Evolutionary conservation across 345 rosid species (phyloP), one percentile per base, ranked within the genome.

Genomic region (Excoecaria cochinchinensis): DNA sequence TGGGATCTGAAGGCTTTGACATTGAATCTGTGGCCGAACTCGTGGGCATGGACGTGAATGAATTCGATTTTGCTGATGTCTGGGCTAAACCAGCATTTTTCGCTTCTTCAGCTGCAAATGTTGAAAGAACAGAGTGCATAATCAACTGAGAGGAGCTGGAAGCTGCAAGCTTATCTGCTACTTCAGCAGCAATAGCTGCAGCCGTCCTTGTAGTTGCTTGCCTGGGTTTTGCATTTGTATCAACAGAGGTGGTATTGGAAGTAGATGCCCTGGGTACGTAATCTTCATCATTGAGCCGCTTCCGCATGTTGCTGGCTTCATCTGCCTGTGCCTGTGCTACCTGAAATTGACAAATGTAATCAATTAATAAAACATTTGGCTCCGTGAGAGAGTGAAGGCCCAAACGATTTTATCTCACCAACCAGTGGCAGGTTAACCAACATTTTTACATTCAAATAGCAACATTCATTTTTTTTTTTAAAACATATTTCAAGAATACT

Each of bases 151-250:
- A 93, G 50, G 97, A 93, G 82, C 88, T 89, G 2, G 98, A 95
- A 46, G 99, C 92, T 40, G 97, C 78, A 62, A 91, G 94, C 84
- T 87, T 89, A 81, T 91, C 98, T 48, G 97, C 96, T 78, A 95
- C 96, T 93, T 93, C 94, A 0, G 98, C 99, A 77, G 98, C 99
- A 78, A 95, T 87, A 68, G 90, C 88, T 60, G 99, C 97, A 75
- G 98, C 89, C 0, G 90, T 90, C 82, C 82, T 88, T 86, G 77
- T 88, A 31, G 89, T 84, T 17, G 91, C 76, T 78, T 90, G 88
- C 75, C 84, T 89, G 55, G 82, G 82, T 75, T 79, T 82, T 16
- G 77, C 58, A 57, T 85, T 56, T 64, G 76, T 40, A 80, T 90
- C 83, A 25, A 65, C 68, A 14, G 85, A 59, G 38, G 74, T 71